Base-by-base conservation (phyloP, 2,329 filamentous ascomycete genomes). In the Penicillium sp. region DNA sequence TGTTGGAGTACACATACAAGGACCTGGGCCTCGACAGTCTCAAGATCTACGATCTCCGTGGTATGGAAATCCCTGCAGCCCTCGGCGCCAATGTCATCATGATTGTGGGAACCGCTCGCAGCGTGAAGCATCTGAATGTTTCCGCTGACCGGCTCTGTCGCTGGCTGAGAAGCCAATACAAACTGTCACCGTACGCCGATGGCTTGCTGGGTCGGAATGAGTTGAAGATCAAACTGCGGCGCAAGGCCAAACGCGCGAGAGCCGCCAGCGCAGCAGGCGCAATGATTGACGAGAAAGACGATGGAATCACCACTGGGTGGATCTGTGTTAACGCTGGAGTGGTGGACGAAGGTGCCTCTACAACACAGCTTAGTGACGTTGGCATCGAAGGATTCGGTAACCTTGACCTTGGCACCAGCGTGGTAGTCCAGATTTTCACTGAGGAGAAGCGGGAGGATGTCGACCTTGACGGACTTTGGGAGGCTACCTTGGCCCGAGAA, bases 291-390 rank as follows among this genome's bases (percentile, higher is more conserved):
- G 79, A 84, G 5, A 84, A 84, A 10, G 92, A 96, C 64, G 91
- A 97, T 67, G 93, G 92, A 2, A 90, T 96, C 49, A 87, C 89
- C 11, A 97, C 93, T 1, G 92, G 92, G 9, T 99, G 94, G 94
- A 89, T 99, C 18, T 99, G 94, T 73, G 90, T 97, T 57, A 95
- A 96, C 69, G 83, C 94, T 9, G 91, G 90, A 4, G 84, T 83
- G 14, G 81, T 91, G 1, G 84, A 88, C 42, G 82, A 83, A 21
- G 78, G 62, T 2, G 57, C 63, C 39, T 63, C 71, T 4, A 64
- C 73, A 32, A 67, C 69, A 39, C 43, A 62, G 31, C 54, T 62
- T 9, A 64, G 60, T 21, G 64, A 68, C 14, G 58, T 60, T 14
- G 65, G 58, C 5, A 85, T 92, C 54, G 86, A 91, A 32, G 93